Evolutionary conservation across 2,329 filamentous ascomycete genomes (phyloP).

Genomic region (Ascochyta clinopodiicola): DNA sequence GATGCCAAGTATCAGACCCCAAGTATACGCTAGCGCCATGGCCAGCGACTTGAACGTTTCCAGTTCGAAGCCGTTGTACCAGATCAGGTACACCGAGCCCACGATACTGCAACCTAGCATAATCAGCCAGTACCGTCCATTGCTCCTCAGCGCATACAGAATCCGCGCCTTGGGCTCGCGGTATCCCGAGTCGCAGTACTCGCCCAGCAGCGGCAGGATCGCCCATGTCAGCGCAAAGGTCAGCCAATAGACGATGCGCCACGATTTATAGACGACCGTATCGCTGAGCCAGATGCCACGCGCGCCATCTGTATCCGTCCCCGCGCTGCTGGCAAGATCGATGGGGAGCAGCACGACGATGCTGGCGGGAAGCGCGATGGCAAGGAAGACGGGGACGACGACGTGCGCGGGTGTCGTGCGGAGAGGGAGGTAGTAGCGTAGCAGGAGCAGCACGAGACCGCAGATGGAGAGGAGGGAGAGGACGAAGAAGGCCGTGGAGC

Average conservation of each 20-base stretch:
- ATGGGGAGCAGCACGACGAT: slow-evolving; percentile 93
- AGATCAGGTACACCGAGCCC: slow-evolving; percentile 82
- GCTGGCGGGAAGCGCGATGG: slow-evolving; percentile 89
- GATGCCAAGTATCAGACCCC: slow-evolving; percentile 89
- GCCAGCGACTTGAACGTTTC: slow-evolving; percentile 79
- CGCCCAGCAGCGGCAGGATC: slow-evolving; percentile 88
- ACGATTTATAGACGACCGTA: slow-evolving; percentile 79
- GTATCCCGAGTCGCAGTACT: slow-evolving; percentile 94
- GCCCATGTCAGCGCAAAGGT: slow-evolving; percentile 96
- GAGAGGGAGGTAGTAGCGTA: slow-evolving; percentile 88
- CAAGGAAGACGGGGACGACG: slow-evolving; percentile 90
- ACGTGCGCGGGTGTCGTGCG: slow-evolving; percentile 91
- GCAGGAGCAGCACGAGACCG: slow-evolving; percentile 77
- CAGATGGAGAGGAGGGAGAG: slow-evolving; percentile 77
- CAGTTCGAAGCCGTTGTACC: slow-evolving; percentile 76
- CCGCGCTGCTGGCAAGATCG: slow-evolving; percentile 86
- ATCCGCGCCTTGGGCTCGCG: slow-evolving; percentile 82
- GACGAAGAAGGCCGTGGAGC: slow-evolving; percentile 79
- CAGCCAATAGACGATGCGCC: slow-evolving; percentile 96
- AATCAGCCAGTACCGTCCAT: slow-evolving; percentile 87
- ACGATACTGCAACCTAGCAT: slow-evolving; percentile 73
- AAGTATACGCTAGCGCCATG: slow-evolving; percentile 95
- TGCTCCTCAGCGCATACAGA: slow-evolving; percentile 83
- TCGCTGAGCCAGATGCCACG: slow-evolving; percentile 88
- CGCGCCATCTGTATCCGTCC: slow-evolving; percentile 71